Base-by-base conservation (phyloP, 495 filamentous ascomycete genomes). In the Parathielavia appendiculata region DNA sequence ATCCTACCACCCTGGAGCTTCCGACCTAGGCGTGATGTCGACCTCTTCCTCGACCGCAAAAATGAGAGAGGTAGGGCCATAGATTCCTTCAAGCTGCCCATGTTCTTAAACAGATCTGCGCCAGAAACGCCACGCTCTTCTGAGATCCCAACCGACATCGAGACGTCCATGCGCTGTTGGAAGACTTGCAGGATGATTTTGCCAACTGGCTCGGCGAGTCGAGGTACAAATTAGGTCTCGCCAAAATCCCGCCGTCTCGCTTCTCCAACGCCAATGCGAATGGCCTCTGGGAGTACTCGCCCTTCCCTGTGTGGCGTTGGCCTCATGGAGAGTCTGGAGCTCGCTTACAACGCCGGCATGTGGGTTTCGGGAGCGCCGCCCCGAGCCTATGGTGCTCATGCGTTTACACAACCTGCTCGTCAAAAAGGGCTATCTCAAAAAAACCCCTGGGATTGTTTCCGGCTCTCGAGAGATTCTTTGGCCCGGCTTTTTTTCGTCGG, bases 201-300 rank as follows among this genome's bases (percentile, higher is more conserved):
- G 36, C 62, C 6, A 56, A 75, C 46, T 78, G 70, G 66, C 68
- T 79, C 4, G 77, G 78, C 16, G 68, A 73, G 44, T 70, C 71
- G 9, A 75, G 71, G 58, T 75, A 76, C 61, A 71, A 62, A 60
- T 11, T 63, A 49, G 71, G 72, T 9, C 59, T 76, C 16, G 57
- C 44, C 7, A 62, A 26, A 1, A 67, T 75, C n/a, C 68, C 75
- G 9, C 71, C 74, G 48, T 76, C 75, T 36, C 75, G 72, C 12
- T 78, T 81, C 51, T 64, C 69, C 26, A 59, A 63, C 11, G 74
- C 68, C 20, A 71, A 76, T 53, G 32, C 70, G 1, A 80, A 79
- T 54, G 76, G 75, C 4, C 67, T 80, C 43, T 79, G 75, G 77
- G 72, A 75, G 36, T 80, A 78, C 52, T 80, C 75, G 17, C 79